A percentile compares a stretch with the other conserved stretches of the same genome.
phyloP scores from a whole-genome alignment of 352 stramenopile species.

The Thraustochytrium striatum region DNA sequence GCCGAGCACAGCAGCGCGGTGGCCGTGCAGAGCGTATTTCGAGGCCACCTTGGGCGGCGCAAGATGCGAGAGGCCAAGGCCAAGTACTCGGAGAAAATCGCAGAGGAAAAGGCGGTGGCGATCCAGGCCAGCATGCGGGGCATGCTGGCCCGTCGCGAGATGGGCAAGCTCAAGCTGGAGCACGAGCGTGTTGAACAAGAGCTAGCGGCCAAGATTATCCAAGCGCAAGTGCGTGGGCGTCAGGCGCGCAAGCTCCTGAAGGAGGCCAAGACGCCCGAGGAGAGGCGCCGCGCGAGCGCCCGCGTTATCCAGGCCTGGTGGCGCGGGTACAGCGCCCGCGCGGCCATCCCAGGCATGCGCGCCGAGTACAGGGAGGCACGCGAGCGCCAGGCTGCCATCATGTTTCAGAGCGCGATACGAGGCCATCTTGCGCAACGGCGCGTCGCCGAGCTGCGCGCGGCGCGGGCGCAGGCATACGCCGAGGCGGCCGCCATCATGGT shows the following conservation, averaged over 20 bases:
- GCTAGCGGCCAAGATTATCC: neutral
- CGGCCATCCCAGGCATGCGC: neutral
- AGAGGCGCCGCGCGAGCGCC: neutral
- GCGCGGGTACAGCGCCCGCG: neutral
- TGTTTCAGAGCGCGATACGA: slow-evolving; percentile 12
- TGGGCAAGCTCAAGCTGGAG: neutral
- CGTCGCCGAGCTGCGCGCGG: neutral
- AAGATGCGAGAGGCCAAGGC: slow-evolving; percentile 12
- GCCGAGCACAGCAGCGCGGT: slow-evolving; percentile 33
- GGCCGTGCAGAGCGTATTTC: slow-evolving; percentile 34
- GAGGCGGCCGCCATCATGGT: slow-evolving; percentile 34
- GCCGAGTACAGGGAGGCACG: neutral
- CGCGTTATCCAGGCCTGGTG: slow-evolving; percentile 31
- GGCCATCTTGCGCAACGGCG: neutral
- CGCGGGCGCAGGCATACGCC: neutral
- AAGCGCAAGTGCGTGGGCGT: neutral
- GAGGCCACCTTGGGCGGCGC: slow-evolving; percentile 1
- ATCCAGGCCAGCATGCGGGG: slow-evolving; percentile 18
- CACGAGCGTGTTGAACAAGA: neutral
- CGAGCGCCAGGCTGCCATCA: slow-evolving; percentile 13
- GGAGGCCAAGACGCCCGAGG: neutral
- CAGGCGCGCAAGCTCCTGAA: neutral
- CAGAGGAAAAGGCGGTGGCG: neutral
- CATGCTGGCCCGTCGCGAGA: neutral
- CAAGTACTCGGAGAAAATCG: neutral